Evolutionary conservation across 1,284 basidiomycete species (phyloP), one percentile per base, ranked within the genome.

Genomic region (Rhodotorula sp.): DNA sequence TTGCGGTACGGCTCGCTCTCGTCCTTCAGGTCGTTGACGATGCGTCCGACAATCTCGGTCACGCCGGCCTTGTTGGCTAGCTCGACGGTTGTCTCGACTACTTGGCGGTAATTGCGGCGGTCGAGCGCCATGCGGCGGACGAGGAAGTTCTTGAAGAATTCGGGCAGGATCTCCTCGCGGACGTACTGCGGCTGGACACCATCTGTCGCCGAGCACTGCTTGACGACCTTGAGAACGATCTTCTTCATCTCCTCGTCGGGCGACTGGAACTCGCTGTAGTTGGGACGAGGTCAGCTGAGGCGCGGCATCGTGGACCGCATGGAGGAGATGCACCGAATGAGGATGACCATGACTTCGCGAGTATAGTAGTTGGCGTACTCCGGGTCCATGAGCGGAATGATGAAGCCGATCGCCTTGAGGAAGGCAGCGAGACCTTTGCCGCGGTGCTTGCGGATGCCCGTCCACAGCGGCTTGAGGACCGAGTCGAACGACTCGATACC

Each of bases 201-300:
- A 78, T 99, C 96, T 0, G 96, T 99, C 11, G 92, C 91, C 49
- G 96, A 92, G 79, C 96, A 99, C 81, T 99, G 95, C 82, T 98
- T 96, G 78, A 99, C 94, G 64, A 99, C 96, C 81, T 99, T 98
- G 62, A 99, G 83, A 6, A 99, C 95, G 76, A 99, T 99, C 85
- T 98, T 96, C 85, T 98, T 96, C 96, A 99, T 99, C 84, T 99
- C 96, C 81, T 99, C 96, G 80, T 99, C 96, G 15, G 95, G 96
- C 10, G 93, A 97, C 81, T 96, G 94, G 84, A 99, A 99, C 83
- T 99, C 96, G 48, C 68, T 69, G 63, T 27, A 17, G 22, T 24
- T 5, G 39, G 30, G 30, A 22, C 32, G 44, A 22, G 24, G 39
- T 57, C 30, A 52, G 49, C 36, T n/a, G 32, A 6, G 32, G 53